phyloP scores from a whole-genome alignment of 2,329 filamentous ascomycete genomes.

The Zasmidium citrigriseum region DNA sequence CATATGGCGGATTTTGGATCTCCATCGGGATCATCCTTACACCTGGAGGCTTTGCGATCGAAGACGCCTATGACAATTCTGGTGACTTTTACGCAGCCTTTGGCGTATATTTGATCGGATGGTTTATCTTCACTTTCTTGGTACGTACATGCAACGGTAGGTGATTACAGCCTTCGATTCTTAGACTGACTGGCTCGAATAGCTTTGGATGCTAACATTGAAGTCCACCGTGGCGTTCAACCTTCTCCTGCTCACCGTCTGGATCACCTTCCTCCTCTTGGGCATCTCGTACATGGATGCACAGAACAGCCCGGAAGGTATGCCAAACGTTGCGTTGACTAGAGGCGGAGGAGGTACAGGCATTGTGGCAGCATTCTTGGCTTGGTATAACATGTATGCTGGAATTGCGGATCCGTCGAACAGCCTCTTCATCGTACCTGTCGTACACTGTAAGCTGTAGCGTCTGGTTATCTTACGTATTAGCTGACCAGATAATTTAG shows the following conservation, averaged over 20 bases:
- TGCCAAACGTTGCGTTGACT: constrained; percentile 4
- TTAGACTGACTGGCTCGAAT: not conserved
- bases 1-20: constrained; percentile 12
- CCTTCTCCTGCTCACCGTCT: constrained; percentile 7
- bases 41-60: constrained; percentile 5
- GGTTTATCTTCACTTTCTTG: constrained; percentile 11
- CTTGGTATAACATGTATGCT: constrained; percentile 12
- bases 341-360: constrained; percentile 6
- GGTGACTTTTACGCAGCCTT: constrained; percentile 11
- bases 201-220: constrained; percentile 7
- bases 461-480: not conserved
- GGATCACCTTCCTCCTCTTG: constrained; percentile 9
- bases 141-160: not conserved
- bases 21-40: constrained; percentile 9
- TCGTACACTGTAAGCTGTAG: constrained; percentile 9
- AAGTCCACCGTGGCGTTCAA: constrained; percentile 8
- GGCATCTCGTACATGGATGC: constrained; percentile 8
- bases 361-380: constrained; percentile 9
- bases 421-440: constrained; percentile 8
- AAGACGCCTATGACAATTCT: not conserved
- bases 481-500: not conserved
- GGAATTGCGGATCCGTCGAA: constrained; percentile 7
- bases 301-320: constrained; percentile 2
- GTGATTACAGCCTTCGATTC: not conserved
- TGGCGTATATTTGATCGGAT: constrained; percentile 7